Evolutionary conservation across 2,329 filamentous ascomycete genomes (phyloP).

Genomic region (Talaromyces atroroseus): DNA sequence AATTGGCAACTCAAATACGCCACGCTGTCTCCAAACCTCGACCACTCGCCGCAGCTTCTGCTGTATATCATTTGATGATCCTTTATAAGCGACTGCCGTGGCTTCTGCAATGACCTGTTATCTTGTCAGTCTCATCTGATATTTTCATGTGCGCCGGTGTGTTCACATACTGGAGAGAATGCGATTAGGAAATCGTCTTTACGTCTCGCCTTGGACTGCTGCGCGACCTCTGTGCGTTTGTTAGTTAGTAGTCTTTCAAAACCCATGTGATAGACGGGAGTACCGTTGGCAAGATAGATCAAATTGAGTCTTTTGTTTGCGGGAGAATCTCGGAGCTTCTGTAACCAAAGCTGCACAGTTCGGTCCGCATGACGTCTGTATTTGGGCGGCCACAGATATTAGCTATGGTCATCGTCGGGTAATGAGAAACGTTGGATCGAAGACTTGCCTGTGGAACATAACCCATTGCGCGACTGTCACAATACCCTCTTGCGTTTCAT

Average conservation of each 20-base stretch:
- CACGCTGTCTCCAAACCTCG: constrained; percentile 85
- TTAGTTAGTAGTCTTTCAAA: constrained; percentile 24
- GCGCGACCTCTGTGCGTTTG: constrained; percentile 68
- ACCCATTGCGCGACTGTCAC: constrained; percentile 98
- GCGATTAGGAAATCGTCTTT: constrained; percentile 91
- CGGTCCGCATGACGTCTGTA: constrained; percentile 81
- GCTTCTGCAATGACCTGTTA: constrained; percentile 75
- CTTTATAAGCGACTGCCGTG: constrained; percentile 84
- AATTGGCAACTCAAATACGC: constrained; percentile 76
- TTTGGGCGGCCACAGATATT: constrained; percentile 1
- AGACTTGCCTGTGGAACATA: constrained; percentile 85
- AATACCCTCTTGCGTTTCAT: constrained; percentile 97
- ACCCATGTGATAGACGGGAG: constrained; percentile 20
- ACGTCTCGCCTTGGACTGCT: constrained; percentile 87
- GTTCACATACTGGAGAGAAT: constrained; percentile 63
- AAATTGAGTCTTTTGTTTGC: constrained; percentile 82
- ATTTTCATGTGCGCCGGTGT: neutral
- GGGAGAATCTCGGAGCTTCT: constrained; percentile 79
- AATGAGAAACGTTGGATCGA: neutral
- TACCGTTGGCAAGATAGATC: constrained; percentile 93
- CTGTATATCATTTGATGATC: constrained; percentile 78
- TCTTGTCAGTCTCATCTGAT: constrained; percentile 19
- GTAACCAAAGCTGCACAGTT: constrained; percentile 86
- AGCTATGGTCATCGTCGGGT: neutral
- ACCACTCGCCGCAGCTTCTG: constrained; percentile 81